A percentile compares a stretch with the other conserved stretches of the same genome.
Conservation (phyloP, 495 filamentous ascomycete species). For the Pyrenula massariospora region DNA sequence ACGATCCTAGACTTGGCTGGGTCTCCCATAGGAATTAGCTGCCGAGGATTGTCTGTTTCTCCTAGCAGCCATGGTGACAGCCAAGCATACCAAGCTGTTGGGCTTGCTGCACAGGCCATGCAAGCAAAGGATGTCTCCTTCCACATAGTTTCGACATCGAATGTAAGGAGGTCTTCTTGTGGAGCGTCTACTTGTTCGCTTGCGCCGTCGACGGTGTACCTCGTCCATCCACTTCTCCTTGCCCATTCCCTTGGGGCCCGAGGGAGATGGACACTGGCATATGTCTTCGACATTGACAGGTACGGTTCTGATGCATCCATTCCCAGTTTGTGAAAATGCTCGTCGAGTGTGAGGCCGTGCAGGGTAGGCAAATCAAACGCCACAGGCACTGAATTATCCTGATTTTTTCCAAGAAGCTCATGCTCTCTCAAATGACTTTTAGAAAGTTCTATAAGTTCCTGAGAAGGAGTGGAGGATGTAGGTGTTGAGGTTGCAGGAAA, state of each 20-base stretch:
- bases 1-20: conserved; percentile 57
- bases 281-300: conserved; percentile 58
- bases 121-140: conserved; percentile 83
- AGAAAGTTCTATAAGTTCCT: conserved; percentile 65
- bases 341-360: conserved; percentile 72
- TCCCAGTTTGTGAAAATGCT: conserved; percentile 89
- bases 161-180: conserved; percentile 69
- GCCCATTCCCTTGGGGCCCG: conserved; percentile 71
- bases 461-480: conserved; percentile 35
- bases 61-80: conserved; percentile 89
- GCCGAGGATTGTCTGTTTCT: conserved; percentile 61
- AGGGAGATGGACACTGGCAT: conserved; percentile 53
- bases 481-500: conserved; percentile 44
- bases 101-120: conserved; percentile 88
- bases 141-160: conserved; percentile 96
- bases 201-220: conserved; percentile 66
- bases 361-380: conserved; percentile 75
- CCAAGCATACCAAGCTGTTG: conserved; percentile 93
- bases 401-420: conserved; percentile 81
- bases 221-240: conserved; percentile 83
- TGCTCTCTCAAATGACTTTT: conserved; percentile 76
- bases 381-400: conserved; percentile 60
- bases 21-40: conserved; percentile 80
- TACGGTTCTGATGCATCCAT: conserved; percentile 86
- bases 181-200: conserved; percentile 63